Percentiles rank a stretch among this genome's conserved stretches.
Evolutionary conservation across 306 rosid genomes (phyloP).

Genomic region (Acacia melanoxylon): DNA sequence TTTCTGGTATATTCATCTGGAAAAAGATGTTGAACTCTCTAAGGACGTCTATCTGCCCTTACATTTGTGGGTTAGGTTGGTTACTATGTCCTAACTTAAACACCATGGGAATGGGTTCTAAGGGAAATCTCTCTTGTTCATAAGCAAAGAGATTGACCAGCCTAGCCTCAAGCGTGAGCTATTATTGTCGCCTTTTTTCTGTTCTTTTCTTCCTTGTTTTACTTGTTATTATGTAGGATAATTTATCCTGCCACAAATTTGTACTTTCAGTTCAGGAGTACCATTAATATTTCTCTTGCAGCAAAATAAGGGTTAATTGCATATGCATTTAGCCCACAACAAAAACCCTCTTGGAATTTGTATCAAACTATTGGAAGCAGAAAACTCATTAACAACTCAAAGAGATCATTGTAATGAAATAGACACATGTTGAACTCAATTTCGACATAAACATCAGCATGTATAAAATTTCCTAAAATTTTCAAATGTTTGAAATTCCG

Average conservation of each 20-base stretch:
- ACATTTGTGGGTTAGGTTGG: not conserved
- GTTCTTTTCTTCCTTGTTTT: not conserved
- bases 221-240: not conserved
- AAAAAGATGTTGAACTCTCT: not conserved
- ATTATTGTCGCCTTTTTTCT: not conserved
- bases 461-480: not conserved
- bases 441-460: not conserved
- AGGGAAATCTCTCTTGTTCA: not conserved
- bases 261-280: not conserved
- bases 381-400: not conserved
- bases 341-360: not conserved
- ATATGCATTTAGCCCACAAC: not conserved
- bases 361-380: not conserved
- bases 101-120: not conserved
- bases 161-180: not conserved
- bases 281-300: not conserved
- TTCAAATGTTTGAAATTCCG: not conserved
- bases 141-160: not conserved
- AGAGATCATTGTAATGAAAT: not conserved
- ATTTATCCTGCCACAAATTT: not conserved
- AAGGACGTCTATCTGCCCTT: not conserved
- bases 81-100: not conserved
- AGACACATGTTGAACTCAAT: not conserved
- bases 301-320: not conserved
- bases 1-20: not conserved